These are phyloP conservation scores for Digitaria exilis DNA, from an alignment of 202 grass and related monocot species.

Conservation along the genomic window DNA sequence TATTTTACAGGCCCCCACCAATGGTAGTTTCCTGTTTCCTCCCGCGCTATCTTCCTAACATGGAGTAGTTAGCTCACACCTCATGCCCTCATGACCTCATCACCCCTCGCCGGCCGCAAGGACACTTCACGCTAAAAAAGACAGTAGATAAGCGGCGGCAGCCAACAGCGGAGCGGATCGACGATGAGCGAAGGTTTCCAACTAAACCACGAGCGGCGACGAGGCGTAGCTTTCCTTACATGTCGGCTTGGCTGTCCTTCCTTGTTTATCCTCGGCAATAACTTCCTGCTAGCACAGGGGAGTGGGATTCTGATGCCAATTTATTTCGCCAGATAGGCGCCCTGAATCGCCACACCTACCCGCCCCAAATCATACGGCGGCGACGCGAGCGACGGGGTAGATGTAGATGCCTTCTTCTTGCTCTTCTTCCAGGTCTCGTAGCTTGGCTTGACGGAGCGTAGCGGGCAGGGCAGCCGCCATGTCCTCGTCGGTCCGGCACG, in stretches of 20 bases:
- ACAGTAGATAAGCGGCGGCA: slow-evolving; percentile 8
- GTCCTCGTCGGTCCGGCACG: slow-evolving; percentile 43
- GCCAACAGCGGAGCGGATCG: neutral
- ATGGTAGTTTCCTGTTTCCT: neutral
- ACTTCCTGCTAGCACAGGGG: slow-evolving; percentile 21
- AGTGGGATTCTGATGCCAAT: slow-evolving; percentile 53
- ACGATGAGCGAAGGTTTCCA: neutral
- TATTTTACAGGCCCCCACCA: neutral
- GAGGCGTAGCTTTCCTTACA: slow-evolving; percentile 35
- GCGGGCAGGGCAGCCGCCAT: slow-evolving; percentile 12
- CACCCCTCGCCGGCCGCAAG: neutral
- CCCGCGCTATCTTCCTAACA: neutral
- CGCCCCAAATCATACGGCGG: slow-evolving; percentile 14
- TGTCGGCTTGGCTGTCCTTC: neutral
- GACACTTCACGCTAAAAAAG: neutral
- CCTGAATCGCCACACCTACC: slow-evolving; percentile 51
- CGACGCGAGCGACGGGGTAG: neutral
- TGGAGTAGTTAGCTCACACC: slow-evolving; percentile 52
- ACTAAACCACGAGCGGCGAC: neutral
- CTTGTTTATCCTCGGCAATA: slow-evolving; percentile 48
- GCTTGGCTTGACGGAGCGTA: neutral
- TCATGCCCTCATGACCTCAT: neutral
- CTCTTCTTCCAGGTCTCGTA: neutral
- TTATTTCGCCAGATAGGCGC: slow-evolving; percentile 43
- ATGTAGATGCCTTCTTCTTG: neutral